These are phyloP conservation scores for Stemphylium vesicarium DNA, from an alignment of 2,329 filamentous ascomycete species.

Conservation along the genomic window DNA sequence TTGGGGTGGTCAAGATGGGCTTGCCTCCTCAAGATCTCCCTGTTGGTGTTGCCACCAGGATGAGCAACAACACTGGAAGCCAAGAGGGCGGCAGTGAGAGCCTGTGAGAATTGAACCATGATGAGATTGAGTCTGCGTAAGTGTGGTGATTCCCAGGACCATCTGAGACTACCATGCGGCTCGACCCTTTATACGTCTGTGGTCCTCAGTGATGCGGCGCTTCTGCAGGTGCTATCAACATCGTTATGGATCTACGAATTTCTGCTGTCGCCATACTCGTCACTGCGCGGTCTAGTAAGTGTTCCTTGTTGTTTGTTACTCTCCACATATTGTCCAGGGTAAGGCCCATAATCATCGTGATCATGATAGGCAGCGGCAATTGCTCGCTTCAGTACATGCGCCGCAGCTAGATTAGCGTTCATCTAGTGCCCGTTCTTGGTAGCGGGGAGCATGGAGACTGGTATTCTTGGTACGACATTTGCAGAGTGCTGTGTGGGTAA, in stretches of 20 bases:
- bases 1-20: constrained; percentile 48
- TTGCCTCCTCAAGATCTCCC: constrained; percentile 37
- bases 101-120: constrained; percentile 39
- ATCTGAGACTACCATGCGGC: not conserved
- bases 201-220: constrained; percentile 9
- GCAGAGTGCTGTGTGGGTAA: constrained; percentile 8
- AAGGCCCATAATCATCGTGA: constrained; percentile 18
- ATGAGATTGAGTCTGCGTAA: not conserved
- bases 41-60: constrained; percentile 49
- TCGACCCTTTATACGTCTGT: constrained; percentile 32
- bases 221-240: constrained; percentile 17
- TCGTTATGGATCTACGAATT: constrained; percentile 20
- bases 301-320: constrained; percentile 15
- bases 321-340: constrained; percentile 23
- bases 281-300: constrained; percentile 6
- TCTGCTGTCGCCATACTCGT: constrained; percentile 1
- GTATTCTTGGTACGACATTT: constrained; percentile 8
- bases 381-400: constrained; percentile 22
- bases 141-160: not conserved
- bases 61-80: constrained; percentile 45
- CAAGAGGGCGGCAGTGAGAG: constrained; percentile 31
- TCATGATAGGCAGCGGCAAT: constrained; percentile 27
- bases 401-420: constrained; percentile 27
- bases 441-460: constrained; percentile 21
- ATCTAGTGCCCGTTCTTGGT: constrained; percentile 28